Evolutionary conservation across 139 green algal species (phyloP).

Genomic region (Closterium sp.): DNA sequence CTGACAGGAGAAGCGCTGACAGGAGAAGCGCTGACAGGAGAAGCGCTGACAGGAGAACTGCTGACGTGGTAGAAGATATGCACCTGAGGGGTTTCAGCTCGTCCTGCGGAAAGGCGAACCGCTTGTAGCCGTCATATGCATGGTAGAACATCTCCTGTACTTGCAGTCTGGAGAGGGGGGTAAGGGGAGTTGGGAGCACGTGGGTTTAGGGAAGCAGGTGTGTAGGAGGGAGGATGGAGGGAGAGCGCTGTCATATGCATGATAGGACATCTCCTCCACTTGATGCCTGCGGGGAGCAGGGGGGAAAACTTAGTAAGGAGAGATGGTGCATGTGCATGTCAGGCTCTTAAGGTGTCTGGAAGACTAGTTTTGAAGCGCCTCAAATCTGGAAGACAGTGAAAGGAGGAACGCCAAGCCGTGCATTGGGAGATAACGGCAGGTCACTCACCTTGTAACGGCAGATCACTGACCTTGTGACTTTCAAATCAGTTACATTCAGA

Average conservation of each 20-base stretch:
- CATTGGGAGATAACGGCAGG: background rate
- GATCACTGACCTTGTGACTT: background rate
- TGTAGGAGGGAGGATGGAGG: too few species aligned
- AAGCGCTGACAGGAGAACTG: too few species aligned
- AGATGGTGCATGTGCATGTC: background rate
- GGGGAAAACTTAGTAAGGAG: background rate
- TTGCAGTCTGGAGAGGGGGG: background rate
- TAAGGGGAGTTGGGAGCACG: too few species aligned
- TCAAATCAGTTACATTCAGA: background rate
- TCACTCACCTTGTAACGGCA: background rate
- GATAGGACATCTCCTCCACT: conserved; percentile 2
- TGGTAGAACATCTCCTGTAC: conserved; percentile 3
- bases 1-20: too few species aligned
- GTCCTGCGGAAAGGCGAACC: background rate
- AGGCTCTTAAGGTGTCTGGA: background rate
- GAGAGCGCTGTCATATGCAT: background rate
- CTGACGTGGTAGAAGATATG: background rate
- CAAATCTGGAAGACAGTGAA: background rate
- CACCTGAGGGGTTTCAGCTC: background rate
- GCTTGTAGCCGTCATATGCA: background rate
- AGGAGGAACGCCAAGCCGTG: background rate
- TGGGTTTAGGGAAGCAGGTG: too few species aligned
- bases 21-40: too few species aligned
- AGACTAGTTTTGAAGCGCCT: too few species aligned
- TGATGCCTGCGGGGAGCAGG: background rate